Evolutionary conservation across 768 basidiomycete species (phyloP).

Genomic region (Hemileccinum impolitum): DNA sequence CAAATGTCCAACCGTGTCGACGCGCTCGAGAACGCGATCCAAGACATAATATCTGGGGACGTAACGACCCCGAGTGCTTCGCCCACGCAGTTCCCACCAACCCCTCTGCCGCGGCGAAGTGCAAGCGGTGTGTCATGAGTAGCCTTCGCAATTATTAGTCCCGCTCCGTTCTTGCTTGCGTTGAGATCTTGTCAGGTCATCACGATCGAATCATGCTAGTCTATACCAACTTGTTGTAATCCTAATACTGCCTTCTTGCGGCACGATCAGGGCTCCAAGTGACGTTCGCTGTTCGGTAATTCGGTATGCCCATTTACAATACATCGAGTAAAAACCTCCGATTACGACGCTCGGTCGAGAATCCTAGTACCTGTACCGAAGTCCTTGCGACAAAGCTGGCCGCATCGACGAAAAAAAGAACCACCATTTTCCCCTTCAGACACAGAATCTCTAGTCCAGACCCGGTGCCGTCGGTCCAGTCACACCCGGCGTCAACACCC

Average conservation of each 20-base stretch:
- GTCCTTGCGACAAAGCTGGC: constrained; percentile 4
- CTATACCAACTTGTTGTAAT: constrained; percentile 18
- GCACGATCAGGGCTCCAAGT: background rate
- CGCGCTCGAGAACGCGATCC: constrained; percentile 83
- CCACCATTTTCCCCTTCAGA: background rate
- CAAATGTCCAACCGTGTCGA: constrained; percentile 94
- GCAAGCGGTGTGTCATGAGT: constrained; percentile 34
- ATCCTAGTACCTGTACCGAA: constrained; percentile 8
- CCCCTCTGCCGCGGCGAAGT: constrained; percentile 40
- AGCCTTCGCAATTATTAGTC: constrained; percentile 11
- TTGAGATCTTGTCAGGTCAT: constrained; percentile 14
- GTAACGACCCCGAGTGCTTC: constrained; percentile 49
- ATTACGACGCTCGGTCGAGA: constrained; percentile 6
- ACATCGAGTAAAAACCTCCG: constrained; percentile 3
- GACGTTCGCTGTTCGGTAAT: background rate
- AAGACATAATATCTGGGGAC: constrained; percentile 86
- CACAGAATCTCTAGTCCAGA: constrained; percentile 23
- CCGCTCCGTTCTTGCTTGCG: constrained; percentile 12
- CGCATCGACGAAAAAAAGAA: constrained; percentile 17
- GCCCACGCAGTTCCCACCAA: constrained; percentile 42
- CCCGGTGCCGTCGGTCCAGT: constrained; percentile 23
- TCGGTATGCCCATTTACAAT: background rate
- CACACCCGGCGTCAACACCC: constrained; percentile 28
- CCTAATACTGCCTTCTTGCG: background rate
- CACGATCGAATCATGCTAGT: constrained; percentile 12